These are phyloP conservation scores for Morella rubra DNA, from an alignment of 306 rosid species.

Conservation along the genomic window DNA sequence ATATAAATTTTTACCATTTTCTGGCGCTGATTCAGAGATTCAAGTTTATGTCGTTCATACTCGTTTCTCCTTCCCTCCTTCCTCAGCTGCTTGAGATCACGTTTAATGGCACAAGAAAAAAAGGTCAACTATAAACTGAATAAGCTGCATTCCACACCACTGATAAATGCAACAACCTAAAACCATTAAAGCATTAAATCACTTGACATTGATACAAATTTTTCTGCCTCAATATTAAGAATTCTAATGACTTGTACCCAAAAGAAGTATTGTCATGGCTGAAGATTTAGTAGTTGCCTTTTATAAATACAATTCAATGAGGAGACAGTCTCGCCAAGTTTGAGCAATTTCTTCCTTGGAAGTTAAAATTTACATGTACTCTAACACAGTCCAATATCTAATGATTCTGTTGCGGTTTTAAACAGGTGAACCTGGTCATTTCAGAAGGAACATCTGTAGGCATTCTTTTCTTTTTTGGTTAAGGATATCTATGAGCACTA, in stretches of 20 bases:
- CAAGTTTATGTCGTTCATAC: constrained; percentile 76
- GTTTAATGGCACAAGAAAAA: background rate
- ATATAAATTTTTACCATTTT: constrained; percentile 46
- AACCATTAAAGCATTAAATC: background rate
- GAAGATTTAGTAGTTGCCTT: background rate
- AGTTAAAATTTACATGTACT: background rate
- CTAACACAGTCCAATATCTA: background rate
- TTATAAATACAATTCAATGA: background rate
- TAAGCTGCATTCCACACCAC: background rate
- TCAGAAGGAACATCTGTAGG: background rate
- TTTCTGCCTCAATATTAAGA: background rate
- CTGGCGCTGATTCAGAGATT: constrained; percentile 76
- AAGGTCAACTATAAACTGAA: too few relatives aligned
- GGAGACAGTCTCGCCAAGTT: background rate
- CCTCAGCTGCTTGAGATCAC: constrained; percentile 55
- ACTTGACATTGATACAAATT: background rate
- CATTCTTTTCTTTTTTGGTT: too few relatives aligned
- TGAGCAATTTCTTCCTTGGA: background rate
- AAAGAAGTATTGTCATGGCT: background rate
- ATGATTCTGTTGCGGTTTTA: background rate
- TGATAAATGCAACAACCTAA: background rate
- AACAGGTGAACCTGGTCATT: background rate
- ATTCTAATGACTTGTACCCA: background rate
- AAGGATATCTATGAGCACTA: background rate
- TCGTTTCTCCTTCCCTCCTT: constrained; percentile 85